phyloP scores from a whole-genome alignment of 2,329 filamentous ascomycete species.

The Botryotinia narcissicola region DNA sequence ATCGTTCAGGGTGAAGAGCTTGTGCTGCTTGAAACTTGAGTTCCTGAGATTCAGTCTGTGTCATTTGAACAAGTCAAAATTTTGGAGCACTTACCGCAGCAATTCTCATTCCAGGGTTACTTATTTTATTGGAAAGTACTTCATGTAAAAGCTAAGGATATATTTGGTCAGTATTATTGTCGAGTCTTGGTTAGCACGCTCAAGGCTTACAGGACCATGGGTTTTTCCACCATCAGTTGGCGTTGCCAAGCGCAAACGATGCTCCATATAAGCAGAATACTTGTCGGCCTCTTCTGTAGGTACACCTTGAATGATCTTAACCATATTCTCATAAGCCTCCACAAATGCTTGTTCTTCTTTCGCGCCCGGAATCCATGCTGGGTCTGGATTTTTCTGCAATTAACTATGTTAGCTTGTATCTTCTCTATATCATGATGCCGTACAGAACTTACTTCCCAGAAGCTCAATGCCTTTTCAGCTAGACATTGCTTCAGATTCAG shows the following conservation, averaged over 20 bases:
- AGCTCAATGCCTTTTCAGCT: not conserved
- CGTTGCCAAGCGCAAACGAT: not conserved
- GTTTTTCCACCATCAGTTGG: not conserved
- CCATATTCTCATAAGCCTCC: not conserved
- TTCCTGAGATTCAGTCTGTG: not conserved
- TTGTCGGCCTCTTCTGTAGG: not conserved
- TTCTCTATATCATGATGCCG: not conserved
- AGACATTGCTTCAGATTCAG: not conserved
- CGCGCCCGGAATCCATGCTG: not conserved
- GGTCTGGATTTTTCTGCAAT: not conserved
- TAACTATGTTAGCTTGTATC: not conserved
- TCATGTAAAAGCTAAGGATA: not conserved
- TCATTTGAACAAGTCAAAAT: not conserved
- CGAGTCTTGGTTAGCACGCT: not conserved
- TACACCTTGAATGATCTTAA: not conserved
- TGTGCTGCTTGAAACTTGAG: not conserved
- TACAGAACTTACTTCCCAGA: not conserved
- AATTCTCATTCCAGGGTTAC: not conserved
- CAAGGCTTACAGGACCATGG: not conserved
- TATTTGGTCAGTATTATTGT: not conserved
- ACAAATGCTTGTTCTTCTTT: not conserved
- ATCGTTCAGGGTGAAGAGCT: not conserved
- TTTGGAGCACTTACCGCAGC: not conserved
- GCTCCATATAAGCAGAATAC: not conserved
- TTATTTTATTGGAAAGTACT: not conserved